Percentiles rank a stretch among this genome's conserved stretches.
phyloP scores from a whole-genome alignment of 352 stramenopile species.

The Phytopythium chamaehyphon region DNA sequence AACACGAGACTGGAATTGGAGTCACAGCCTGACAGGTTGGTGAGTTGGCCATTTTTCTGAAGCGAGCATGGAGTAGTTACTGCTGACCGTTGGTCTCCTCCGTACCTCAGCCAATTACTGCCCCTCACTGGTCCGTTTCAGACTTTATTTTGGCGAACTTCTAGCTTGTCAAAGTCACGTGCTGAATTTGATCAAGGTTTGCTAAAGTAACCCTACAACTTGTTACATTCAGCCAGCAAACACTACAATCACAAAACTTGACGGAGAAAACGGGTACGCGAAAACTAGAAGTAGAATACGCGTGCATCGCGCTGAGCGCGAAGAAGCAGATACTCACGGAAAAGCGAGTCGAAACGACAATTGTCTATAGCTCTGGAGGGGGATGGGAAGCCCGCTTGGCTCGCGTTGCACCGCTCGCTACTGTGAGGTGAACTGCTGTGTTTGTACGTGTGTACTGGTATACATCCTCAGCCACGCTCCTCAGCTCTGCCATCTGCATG shows the following conservation, averaged over 20 bases:
- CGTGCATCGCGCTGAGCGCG: neutral
- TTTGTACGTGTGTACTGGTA: constrained; percentile 49
- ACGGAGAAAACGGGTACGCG: too few species aligned
- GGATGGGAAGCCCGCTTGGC: neutral
- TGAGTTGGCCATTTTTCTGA: too few species aligned
- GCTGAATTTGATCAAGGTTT: too few species aligned
- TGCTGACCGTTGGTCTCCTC: too few species aligned
- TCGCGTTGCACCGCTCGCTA: constrained; percentile 3
- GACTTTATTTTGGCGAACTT: too few species aligned
- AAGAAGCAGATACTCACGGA: neutral
- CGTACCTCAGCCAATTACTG: too few species aligned
- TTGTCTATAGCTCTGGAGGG: neutral
- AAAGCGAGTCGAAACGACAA: neutral
- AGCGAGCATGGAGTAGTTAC: too few species aligned
- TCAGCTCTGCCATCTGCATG: constrained; percentile 45
- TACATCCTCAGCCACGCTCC: constrained; percentile 34
- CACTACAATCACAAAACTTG: too few species aligned
- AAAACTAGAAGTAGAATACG: neutral
- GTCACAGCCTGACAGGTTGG: neutral
- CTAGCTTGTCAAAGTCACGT: too few species aligned
- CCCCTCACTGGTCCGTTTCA: too few species aligned
- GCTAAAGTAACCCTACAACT: too few species aligned
- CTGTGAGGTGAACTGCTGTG: constrained; percentile 31
- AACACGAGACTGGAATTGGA: neutral
- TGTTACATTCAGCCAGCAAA: too few species aligned